A percentile compares a stretch with the other conserved stretches of the same genome.
Conservation (phyloP, 78 protist genomes). For the Speleostelium caveatum region DNA sequence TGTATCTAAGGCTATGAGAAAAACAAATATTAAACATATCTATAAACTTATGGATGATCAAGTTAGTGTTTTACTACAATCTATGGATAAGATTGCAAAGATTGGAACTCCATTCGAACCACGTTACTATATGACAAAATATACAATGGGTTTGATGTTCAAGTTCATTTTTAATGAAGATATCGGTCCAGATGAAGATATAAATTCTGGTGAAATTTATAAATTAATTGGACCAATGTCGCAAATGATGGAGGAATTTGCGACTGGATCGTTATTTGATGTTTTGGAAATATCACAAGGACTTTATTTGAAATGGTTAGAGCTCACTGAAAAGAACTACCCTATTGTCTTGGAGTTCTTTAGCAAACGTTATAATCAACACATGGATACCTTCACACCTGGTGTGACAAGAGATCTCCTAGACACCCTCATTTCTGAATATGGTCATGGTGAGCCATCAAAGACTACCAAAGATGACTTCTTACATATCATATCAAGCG, state of each 20-base stretch:
- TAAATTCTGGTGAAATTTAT: neutral
- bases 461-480: neutral
- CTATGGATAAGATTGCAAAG: neutral
- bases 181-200: neutral
- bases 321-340: neutral
- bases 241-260: neutral
- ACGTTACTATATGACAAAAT: neutral
- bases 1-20: slow-evolving; percentile 17
- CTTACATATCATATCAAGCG: neutral
- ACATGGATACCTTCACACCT: neutral
- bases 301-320: neutral
- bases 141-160: slow-evolving; percentile 1
- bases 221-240: neutral
- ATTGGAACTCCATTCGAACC: neutral
- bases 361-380: neutral
- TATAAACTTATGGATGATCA: neutral
- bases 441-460: neutral
- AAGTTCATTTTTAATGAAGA: slow-evolving; percentile 21
- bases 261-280: neutral
- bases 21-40: slow-evolving; percentile 21
- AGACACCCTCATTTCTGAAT: neutral
- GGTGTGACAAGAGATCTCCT: slow-evolving; percentile 21
- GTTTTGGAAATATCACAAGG: neutral
- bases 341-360: neutral
- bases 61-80: neutral